These are phyloP conservation scores for Luffa acutangula DNA, from an alignment of 306 rosid species.

Conservation along the genomic window DNA sequence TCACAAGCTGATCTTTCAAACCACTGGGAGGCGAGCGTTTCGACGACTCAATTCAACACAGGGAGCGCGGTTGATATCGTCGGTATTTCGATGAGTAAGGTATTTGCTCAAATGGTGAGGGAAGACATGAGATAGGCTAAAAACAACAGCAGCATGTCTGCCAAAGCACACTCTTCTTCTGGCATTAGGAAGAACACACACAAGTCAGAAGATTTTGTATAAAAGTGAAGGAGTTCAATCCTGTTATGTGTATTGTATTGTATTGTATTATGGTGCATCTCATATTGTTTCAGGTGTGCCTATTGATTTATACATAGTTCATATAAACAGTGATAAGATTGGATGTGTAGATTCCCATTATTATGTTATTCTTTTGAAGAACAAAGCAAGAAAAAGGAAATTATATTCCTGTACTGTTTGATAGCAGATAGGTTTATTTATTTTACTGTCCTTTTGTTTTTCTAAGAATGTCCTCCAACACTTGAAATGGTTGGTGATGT, in stretches of 20 bases:
- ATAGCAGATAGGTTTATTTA: neutral
- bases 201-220: slow-evolving; percentile 7
- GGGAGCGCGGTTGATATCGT: slow-evolving; percentile 36
- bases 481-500: neutral
- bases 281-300: neutral
- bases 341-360: neutral
- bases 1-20: slow-evolving; percentile 9
- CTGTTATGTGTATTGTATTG: neutral
- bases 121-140: slow-evolving; percentile 35
- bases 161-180: neutral
- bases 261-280: neutral
- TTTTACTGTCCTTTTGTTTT: neutral
- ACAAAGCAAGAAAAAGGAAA: neutral
- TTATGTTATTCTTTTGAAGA: neutral
- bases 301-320: neutral
- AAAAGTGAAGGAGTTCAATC: neutral
- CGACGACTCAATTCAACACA: slow-evolving; percentile 19
- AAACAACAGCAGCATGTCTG: neutral
- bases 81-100: slow-evolving; percentile 56
- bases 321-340: neutral
- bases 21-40: slow-evolving; percentile 20
- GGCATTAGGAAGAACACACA: neutral
- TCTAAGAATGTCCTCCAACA: neutral
- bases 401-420: neutral
- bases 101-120: slow-evolving; percentile 59